These are phyloP conservation scores for Sporothrix brunneoviolacea DNA, from an alignment of 2,329 filamentous ascomycete species.

Conservation along the genomic window DNA sequence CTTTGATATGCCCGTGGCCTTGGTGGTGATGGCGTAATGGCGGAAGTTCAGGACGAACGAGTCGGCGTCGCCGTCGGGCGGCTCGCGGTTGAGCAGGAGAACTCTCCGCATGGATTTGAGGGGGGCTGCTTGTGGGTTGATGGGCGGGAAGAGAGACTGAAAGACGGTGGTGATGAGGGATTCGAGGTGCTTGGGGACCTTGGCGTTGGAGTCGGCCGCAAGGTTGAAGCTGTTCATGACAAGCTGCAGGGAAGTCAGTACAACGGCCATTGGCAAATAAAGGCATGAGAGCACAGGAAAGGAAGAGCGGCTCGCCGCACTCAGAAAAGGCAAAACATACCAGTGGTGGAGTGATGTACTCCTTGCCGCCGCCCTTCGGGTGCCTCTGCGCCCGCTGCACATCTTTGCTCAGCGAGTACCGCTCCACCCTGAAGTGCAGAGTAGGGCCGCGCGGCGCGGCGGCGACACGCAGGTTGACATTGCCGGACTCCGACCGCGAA, in stretches of 20 bases:
- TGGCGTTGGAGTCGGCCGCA: conserved; percentile 50
- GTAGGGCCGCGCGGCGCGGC: conserved; percentile 87
- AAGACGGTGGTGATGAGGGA: conserved; percentile 89
- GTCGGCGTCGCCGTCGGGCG: conserved; percentile 49
- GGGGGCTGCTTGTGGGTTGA: conserved; percentile 84
- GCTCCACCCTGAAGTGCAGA: conserved; percentile 87
- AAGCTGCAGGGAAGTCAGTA: conserved; percentile 46
- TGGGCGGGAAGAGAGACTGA: conserved; percentile 91
- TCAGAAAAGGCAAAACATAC: too few species aligned
- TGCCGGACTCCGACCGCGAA: conserved; percentile 80
- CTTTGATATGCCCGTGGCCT: conserved; percentile 75
- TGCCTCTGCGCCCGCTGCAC: conserved; percentile 77
- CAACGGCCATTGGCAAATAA: neutral
- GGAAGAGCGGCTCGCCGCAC: too few species aligned
- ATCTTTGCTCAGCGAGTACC: conserved; percentile 90
- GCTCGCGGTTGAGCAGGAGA: conserved; percentile 80
- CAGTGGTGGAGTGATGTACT: conserved; percentile 78
- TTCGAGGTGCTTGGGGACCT: conserved; percentile 90
- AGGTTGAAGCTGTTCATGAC: conserved; percentile 98
- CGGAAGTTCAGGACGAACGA: conserved; percentile 80
- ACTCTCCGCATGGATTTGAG: conserved; percentile 89
- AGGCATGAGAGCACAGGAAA: conserved; percentile 4
- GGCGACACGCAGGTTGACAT: conserved; percentile 84
- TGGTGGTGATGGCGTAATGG: conserved; percentile 92
- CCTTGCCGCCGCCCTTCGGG: conserved; percentile 74